Evolutionary conservation across 2,329 filamentous ascomycete genomes (phyloP).

Genomic region (Penicillium sp.): DNA sequence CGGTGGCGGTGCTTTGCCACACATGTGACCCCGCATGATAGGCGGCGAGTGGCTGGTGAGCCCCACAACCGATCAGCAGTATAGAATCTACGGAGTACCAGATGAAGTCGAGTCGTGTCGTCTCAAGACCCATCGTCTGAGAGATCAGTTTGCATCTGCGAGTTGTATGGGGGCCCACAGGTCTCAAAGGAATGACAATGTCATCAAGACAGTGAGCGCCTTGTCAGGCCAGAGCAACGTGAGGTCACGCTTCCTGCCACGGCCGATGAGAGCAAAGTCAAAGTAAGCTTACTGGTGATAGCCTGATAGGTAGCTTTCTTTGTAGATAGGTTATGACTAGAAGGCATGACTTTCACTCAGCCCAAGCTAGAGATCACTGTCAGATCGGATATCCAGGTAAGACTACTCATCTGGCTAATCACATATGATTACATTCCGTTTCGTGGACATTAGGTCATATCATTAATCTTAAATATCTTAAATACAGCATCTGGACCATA

Average conservation of each 20-base stretch:
- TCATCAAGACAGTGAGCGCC: not conserved
- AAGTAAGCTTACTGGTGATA: no score
- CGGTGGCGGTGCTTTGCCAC: constrained; percentile 26
- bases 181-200: no score
- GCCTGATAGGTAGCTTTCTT: no score
- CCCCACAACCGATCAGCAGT: not conserved
- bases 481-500: not conserved
- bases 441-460: constrained; percentile 1
- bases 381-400: not conserved
- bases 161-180: not conserved
- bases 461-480: not conserved
- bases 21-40: constrained; percentile 16
- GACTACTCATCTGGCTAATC: not conserved
- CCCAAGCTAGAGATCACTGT: no score
- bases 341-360: no score
- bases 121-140: not conserved
- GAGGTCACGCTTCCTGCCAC: no score
- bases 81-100: constrained; percentile 1
- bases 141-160: not conserved
- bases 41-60: not conserved
- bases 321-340: no score
- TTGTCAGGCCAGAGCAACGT: not conserved
- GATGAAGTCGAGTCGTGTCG: no score
- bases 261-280: no score
- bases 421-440: not conserved